Conservation (phyloP, 2,329 filamentous ascomycete species). For the Epichloe gansuensis region DNA sequence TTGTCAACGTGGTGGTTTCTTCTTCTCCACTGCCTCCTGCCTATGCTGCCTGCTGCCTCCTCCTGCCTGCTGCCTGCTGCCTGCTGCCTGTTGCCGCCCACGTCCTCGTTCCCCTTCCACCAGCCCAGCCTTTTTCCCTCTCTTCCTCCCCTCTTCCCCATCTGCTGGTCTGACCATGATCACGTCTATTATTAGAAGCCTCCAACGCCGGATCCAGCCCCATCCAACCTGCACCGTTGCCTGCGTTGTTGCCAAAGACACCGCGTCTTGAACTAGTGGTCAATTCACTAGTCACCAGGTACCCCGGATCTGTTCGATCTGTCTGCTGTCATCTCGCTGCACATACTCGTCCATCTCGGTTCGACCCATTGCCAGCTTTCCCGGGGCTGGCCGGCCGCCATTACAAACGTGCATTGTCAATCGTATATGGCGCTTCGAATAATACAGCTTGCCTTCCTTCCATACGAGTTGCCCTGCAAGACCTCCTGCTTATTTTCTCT, state of each 20-base stretch:
- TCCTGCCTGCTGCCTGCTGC: too few species aligned
- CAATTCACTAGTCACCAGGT: too few species aligned
- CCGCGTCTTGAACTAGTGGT: not conserved
- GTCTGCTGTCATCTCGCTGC: not conserved
- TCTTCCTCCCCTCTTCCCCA: slow-evolving; percentile 13
- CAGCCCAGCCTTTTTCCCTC: slow-evolving; percentile 6
- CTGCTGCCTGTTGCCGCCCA: not conserved
- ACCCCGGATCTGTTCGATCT: not conserved
- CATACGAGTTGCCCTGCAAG: not conserved
- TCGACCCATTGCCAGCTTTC: not conserved
- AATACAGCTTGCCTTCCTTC: not conserved
- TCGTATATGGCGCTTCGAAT: not conserved
- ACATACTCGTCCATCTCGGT: not conserved
- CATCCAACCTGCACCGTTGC: slow-evolving; percentile 23
- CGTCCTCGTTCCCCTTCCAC: not conserved
- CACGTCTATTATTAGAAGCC: slow-evolving; percentile 39
- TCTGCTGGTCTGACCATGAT: slow-evolving; percentile 27
- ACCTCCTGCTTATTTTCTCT: not conserved
- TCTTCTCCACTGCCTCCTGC: too few species aligned
- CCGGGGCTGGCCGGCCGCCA: too few species aligned
- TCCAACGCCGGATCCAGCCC: slow-evolving; percentile 38
- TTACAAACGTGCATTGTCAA: not conserved
- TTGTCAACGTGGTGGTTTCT: too few species aligned
- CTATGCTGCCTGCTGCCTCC: too few species aligned
- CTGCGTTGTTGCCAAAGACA: slow-evolving; percentile 1